Base-by-base conservation (phyloP, 352 stramenopile genomes). In the Phytophthora tubulina region DNA sequence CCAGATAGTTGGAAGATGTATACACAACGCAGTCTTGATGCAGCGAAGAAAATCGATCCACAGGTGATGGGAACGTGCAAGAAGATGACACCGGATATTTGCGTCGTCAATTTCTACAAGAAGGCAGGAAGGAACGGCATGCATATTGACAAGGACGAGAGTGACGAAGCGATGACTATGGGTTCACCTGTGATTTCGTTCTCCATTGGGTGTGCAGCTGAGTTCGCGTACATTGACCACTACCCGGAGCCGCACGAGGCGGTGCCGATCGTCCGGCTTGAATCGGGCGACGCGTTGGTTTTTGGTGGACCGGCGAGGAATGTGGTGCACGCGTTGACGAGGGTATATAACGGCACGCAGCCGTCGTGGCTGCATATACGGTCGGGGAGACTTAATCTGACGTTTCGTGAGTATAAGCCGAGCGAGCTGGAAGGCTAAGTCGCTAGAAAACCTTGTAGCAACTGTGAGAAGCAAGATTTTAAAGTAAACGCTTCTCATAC, bases 101-200 rank as follows among this genome's bases (percentile, higher is more conserved):
- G 82, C 48, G 82, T 92, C 17, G 84, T 91, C 53, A 92, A 92
- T 62, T 93, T 89, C 50, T 92, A 92, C 74, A 90, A 91, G 65
- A 89, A 90, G 62, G 82, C 82, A 17, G 86, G 86, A 0, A 75
- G 83, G 66, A 93, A 91, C 44, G 86, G 83, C 60, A 86, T 93
- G 80, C 85, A 93, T 66, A 75, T 90, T 27, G 85, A 93, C 75
- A 91, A 91, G 69, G 81, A 91, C 65, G 85, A 93, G 58, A 89
- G 82, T 48, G 67, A 67, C 2, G 76, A 82, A 50, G 84, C 85
- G 21, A 86, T 93, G 72, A 58, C 50, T 0, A 85, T 86, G 73
- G 85, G 85, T 11, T 91, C 85, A 27, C 85, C 85, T 3, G 85
- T 93, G 4, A 75, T 93, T 35, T 91, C 84, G 11, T 91, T 93